Percentiles rank a stretch among this genome's conserved stretches.
Conservation (phyloP, 78 protist genomes). For the Chrysochromulina parva region DNA sequence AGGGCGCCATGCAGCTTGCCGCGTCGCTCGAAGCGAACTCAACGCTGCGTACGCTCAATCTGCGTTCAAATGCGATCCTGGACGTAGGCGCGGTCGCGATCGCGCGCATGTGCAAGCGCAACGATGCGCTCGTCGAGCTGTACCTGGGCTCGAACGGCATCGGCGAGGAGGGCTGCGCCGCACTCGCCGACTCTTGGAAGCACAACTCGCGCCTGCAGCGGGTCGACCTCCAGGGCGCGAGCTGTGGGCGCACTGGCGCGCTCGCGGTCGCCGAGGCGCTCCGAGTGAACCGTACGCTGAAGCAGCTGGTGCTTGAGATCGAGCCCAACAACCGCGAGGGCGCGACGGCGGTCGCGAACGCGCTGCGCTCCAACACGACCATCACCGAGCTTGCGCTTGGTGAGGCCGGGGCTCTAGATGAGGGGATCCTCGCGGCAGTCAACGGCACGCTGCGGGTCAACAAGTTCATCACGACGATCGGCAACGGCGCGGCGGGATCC, state of each 20-base stretch:
- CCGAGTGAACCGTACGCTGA: background rate
- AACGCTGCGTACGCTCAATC: background rate
- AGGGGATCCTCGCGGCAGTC: too few species aligned
- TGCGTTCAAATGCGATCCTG: background rate
- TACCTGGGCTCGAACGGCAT: background rate
- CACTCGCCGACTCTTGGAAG: background rate
- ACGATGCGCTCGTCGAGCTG: background rate
- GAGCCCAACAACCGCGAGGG: background rate
- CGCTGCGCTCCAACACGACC: background rate
- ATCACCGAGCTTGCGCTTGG: background rate
- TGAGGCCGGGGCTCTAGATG: too few species aligned
- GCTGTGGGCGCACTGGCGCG: background rate
- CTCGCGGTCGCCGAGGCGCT: background rate
- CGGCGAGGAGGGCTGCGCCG: background rate
- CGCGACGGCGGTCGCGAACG: background rate
- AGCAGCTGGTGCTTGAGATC: background rate
- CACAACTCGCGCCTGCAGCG: background rate
- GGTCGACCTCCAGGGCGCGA: background rate
- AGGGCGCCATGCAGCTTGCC: constrained; percentile 1
- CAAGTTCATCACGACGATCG: too few species aligned
- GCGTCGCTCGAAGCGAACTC: background rate
- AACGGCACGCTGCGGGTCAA: too few species aligned
- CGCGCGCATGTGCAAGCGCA: background rate
- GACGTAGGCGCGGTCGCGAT: background rate
- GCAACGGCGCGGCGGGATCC: too few species aligned